Evolutionary conservation across 352 stramenopile genomes (phyloP).

Genomic region (Phytophthora agathidicida): DNA sequence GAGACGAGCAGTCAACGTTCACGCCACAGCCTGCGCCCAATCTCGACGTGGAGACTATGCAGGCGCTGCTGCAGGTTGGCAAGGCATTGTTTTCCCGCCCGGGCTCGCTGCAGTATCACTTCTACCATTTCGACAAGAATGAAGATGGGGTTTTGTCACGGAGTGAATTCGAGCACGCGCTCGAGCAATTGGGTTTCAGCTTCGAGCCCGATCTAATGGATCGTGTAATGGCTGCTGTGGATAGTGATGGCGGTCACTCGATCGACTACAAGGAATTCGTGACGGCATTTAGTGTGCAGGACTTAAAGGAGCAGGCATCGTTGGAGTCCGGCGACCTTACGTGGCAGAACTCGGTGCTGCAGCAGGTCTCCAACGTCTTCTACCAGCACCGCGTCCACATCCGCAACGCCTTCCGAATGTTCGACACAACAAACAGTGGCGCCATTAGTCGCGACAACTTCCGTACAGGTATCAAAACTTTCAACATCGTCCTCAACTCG

Average conservation of each 20-base stretch:
- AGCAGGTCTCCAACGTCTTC: constrained; percentile 94
- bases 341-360: constrained; percentile 93
- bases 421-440: constrained; percentile 87
- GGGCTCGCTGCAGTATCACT: constrained; percentile 84
- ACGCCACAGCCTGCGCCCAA: constrained; percentile 57
- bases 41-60: constrained; percentile 85
- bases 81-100: constrained; percentile 76
- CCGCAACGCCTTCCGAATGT: constrained; percentile 92
- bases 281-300: constrained; percentile 88
- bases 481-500: constrained; percentile 91
- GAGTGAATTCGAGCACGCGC: constrained; percentile 77
- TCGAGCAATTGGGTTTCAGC: constrained; percentile 68
- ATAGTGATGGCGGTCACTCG: constrained; percentile 87
- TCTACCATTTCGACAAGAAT: constrained; percentile 86
- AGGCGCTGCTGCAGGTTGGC: constrained; percentile 77
- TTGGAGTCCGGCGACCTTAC: constrained; percentile 70
- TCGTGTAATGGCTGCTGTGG: constrained; percentile 85
- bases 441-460: constrained; percentile 88
- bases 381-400: constrained; percentile 95
- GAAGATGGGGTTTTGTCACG: constrained; percentile 81
- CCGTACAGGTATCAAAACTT: constrained; percentile 81
- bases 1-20: constrained; percentile 70
- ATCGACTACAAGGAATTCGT: constrained; percentile 95
- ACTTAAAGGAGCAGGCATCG: constrained; percentile 66
- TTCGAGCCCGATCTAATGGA: constrained; percentile 64